Conservation (phyloP, 2,329 filamentous ascomycete genomes). For the Aspergillus aculeatinus region DNA sequence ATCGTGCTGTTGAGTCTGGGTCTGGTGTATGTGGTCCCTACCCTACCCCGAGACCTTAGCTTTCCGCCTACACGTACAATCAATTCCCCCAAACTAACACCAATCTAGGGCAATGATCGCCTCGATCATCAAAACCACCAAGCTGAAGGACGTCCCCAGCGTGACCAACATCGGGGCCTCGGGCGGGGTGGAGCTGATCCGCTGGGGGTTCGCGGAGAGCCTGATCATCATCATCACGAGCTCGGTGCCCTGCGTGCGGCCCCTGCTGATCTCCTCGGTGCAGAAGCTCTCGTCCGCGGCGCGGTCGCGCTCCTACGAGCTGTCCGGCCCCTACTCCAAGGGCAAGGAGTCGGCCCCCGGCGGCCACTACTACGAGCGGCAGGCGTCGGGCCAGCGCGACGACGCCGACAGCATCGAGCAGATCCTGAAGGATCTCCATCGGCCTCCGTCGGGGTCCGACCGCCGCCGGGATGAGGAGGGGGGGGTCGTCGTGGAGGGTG, state of each 20-base stretch:
- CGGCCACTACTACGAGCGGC: too few species aligned
- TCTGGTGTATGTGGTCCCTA: constrained; percentile 27
- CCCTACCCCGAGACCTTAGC: too few species aligned
- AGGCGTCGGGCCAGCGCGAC: neutral
- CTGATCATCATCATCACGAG: constrained; percentile 34
- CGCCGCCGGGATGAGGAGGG: neutral
- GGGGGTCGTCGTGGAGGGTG: neutral
- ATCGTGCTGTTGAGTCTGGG: constrained; percentile 31
- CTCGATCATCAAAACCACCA: constrained; percentile 26
- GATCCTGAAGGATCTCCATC: neutral
- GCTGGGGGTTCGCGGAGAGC: constrained; percentile 31
- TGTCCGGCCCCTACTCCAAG: neutral
- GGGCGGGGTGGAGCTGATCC: constrained; percentile 26
- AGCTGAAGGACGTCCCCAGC: constrained; percentile 13
- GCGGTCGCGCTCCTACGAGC: neutral
- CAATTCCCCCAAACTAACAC: too few species aligned
- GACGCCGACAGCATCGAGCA: neutral
- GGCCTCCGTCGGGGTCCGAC: neutral
- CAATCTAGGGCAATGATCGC: constrained; percentile 27
- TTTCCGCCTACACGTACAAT: neutral
- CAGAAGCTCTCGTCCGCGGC: neutral
- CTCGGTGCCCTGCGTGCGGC: constrained; percentile 31
- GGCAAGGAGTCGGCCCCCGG: too few species aligned
- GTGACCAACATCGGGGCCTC: constrained; percentile 5
- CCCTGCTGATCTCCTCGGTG: constrained; percentile 14